phyloP scores from a whole-genome alignment of 2,329 filamentous ascomycete species.

The Sporothrix protearum region DNA sequence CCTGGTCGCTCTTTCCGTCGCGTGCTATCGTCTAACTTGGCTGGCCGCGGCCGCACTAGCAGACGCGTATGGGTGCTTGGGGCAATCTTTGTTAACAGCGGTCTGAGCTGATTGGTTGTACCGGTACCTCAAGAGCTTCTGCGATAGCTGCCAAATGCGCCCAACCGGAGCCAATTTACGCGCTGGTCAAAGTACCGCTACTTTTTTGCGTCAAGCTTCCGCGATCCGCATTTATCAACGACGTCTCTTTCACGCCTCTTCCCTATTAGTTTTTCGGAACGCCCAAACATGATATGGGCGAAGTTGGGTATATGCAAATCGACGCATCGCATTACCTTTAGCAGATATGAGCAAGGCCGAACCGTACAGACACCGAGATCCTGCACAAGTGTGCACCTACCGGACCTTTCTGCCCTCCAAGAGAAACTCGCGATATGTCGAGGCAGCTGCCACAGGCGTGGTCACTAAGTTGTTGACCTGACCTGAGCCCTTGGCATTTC shows the following conservation, averaged over 20 bases:
- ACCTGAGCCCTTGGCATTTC: not conserved
- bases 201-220: constrained; percentile 10
- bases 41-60: constrained; percentile 17
- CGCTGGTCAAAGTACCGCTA: constrained; percentile 15
- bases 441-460: not conserved
- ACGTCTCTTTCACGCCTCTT: not conserved
- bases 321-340: not conserved
- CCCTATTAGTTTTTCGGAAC: not conserved
- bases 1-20: constrained; percentile 17
- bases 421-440: not conserved
- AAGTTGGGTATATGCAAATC: not conserved
- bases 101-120: not conserved
- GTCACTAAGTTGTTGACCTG: not conserved
- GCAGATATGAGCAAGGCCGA: not conserved
- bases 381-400: not conserved
- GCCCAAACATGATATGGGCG: not conserved
- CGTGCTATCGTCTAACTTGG: constrained; percentile 10
- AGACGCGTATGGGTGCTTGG: constrained; percentile 11
- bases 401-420: no score
- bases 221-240: constrained; percentile 1
- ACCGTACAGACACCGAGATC: not conserved
- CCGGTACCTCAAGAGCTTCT: constrained; percentile 9
- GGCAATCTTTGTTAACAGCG: not conserved
- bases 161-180: constrained; percentile 11
- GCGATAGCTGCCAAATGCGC: not conserved